Percentiles rank a stretch among this genome's conserved stretches.
Evolutionary conservation across 176 grass and related monocot genomes (phyloP).

Genomic region (Triticum monococcum): DNA sequence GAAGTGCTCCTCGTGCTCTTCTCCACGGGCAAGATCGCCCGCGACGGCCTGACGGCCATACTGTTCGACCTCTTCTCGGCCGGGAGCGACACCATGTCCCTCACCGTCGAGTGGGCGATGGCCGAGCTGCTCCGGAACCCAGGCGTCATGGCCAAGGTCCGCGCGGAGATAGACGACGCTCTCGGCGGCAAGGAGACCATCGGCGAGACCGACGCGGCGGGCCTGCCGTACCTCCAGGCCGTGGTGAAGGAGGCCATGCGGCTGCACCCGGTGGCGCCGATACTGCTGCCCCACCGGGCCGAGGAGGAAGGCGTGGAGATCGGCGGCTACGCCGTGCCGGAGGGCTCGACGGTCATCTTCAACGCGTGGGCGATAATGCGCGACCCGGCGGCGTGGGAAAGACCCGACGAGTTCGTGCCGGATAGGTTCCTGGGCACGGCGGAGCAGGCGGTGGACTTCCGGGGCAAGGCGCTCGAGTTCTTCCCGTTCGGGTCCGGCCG

Average conservation of each 20-base stretch:
- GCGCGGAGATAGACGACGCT: neutral
- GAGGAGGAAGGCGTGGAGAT: neutral
- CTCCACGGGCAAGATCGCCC: neutral
- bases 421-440: conserved; percentile 32
- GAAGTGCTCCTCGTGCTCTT: conserved; percentile 16
- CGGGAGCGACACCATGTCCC: neutral
- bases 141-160: neutral
- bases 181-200: neutral
- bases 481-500: conserved; percentile 29
- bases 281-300: neutral
- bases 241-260: neutral
- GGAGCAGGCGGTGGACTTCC: neutral
- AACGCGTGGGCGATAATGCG: neutral
- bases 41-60: neutral
- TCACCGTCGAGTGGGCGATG: neutral
- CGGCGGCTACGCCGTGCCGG: neutral
- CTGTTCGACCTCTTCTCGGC: neutral
- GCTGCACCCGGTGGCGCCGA: neutral
- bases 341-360: neutral
- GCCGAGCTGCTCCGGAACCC: neutral
- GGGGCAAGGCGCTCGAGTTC: conserved; percentile 1
- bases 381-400: conserved; percentile 21
- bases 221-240: neutral
- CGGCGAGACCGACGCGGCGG: neutral
- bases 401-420: conserved; percentile 24